Evolutionary conservation across 768 basidiomycete species (phyloP).

Genomic region (Cystofilobasidium capitatum): DNA sequence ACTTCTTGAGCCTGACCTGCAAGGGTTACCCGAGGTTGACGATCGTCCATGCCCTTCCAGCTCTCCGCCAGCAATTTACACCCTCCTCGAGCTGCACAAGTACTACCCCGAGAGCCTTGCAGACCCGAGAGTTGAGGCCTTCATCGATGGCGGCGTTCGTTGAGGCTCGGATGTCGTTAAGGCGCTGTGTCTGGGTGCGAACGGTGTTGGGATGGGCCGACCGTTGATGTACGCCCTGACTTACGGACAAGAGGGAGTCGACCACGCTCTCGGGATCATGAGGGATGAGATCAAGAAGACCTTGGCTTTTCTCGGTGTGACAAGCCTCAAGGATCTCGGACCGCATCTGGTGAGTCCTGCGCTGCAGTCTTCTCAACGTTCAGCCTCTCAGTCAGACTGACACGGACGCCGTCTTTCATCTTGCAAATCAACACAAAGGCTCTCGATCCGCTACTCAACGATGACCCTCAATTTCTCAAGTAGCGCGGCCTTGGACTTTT

Average conservation of each 20-base stretch:
- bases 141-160: constrained; percentile 65
- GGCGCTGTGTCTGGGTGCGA: constrained; percentile 60
- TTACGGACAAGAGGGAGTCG: constrained; percentile 41
- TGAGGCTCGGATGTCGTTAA: constrained; percentile 76
- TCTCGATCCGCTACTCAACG: too few species aligned
- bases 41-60: constrained; percentile 30
- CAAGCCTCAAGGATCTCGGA: constrained; percentile 39
- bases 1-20: not conserved
- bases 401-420: too few species aligned
- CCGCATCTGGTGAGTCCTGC: constrained; percentile 38
- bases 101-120: constrained; percentile 65
- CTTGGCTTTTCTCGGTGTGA: constrained; percentile 42
- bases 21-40: not conserved
- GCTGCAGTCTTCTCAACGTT: too few species aligned
- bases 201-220: constrained; percentile 39
- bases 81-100: constrained; percentile 61
- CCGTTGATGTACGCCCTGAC: constrained; percentile 42
- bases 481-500: too few species aligned
- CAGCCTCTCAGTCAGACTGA: too few species aligned
- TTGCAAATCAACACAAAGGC: too few species aligned
- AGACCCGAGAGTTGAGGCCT: constrained; percentile 50
- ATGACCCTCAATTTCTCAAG: too few species aligned
- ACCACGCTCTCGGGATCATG: constrained; percentile 40
- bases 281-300: constrained; percentile 43
- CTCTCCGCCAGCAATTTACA: constrained; percentile 42